phyloP scores from a whole-genome alignment of 2,329 filamentous ascomycete genomes.

The Cercospora janseana region DNA sequence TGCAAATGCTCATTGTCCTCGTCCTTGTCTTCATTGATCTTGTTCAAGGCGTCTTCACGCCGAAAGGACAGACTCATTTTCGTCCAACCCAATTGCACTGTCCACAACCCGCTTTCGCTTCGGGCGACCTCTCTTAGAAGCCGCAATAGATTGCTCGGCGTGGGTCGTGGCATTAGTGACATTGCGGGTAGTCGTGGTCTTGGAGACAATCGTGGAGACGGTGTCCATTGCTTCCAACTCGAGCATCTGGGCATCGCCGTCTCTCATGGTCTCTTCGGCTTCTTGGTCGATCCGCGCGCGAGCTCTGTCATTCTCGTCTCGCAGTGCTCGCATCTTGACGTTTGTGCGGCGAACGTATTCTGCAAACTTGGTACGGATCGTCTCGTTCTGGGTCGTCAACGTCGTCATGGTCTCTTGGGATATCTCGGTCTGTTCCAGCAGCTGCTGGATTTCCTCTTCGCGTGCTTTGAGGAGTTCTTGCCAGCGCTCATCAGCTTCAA shows the following conservation, averaged over 20 bases:
- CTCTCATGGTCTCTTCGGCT: constrained; percentile 25
- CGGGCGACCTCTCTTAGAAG: constrained; percentile 7
- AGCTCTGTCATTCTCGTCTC: constrained; percentile 31
- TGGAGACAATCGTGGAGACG: constrained; percentile 24
- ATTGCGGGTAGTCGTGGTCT: constrained; percentile 3
- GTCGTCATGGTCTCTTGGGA: constrained; percentile 28
- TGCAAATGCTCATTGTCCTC: too few relatives aligned
- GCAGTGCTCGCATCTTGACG: constrained; percentile 37
- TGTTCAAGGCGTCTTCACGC: constrained; percentile 11
- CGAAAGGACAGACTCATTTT: constrained; percentile 17
- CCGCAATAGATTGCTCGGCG: neutral
- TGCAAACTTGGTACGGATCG: constrained; percentile 31
- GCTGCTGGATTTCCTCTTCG: constrained; percentile 41
- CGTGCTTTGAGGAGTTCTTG: constrained; percentile 42
- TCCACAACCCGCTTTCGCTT: constrained; percentile 30
- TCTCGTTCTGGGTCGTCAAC: constrained; percentile 32
- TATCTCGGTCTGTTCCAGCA: constrained; percentile 31
- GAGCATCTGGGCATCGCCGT: constrained; percentile 25
- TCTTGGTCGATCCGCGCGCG: constrained; percentile 29
- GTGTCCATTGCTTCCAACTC: constrained; percentile 32
- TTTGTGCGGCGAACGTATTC: constrained; percentile 39
- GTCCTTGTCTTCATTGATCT: neutral
- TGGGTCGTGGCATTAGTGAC: neutral
- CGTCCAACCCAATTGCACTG: constrained; percentile 30
- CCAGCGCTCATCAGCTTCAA: constrained; percentile 42